Percentiles rank a stretch among this genome's conserved stretches.
Conservation (phyloP, 2,329 filamentous ascomycete genomes). For the Cyphellophora attinorum region DNA sequence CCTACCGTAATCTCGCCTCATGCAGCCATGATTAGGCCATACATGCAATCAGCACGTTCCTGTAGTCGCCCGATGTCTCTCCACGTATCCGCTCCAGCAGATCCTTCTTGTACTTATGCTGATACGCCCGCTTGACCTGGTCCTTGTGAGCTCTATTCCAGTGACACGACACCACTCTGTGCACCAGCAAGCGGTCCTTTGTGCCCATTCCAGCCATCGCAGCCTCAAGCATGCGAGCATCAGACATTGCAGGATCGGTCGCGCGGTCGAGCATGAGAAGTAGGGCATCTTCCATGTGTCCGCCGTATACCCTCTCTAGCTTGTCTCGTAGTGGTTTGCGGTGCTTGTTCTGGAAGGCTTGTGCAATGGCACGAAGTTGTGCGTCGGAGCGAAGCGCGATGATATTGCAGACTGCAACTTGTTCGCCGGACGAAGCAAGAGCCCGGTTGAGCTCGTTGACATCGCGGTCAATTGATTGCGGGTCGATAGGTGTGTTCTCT, state of each 20-base stretch:
- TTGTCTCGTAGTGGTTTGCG: constrained; percentile 60
- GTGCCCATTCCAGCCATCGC: constrained; percentile 82
- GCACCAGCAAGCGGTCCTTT: constrained; percentile 69
- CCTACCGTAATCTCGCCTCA: no score
- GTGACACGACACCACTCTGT: constrained; percentile 69
- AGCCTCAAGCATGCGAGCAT: constrained; percentile 73
- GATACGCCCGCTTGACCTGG: constrained; percentile 70
- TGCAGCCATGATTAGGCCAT: constrained; percentile 27
- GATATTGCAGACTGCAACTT: constrained; percentile 69
- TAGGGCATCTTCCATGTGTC: constrained; percentile 83
- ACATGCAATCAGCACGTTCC: constrained; percentile 62
- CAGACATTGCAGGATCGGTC: constrained; percentile 71
- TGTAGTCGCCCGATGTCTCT: constrained; percentile 80
- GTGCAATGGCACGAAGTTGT: constrained; percentile 72
- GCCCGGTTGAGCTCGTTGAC: constrained; percentile 68
- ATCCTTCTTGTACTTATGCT: constrained; percentile 58
- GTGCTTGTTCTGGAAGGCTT: constrained; percentile 66
- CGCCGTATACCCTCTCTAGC: constrained; percentile 74
- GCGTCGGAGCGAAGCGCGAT: constrained; percentile 66
- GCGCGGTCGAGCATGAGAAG: constrained; percentile 70
- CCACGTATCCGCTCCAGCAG: constrained; percentile 62
- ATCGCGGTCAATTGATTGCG: constrained; percentile 64
- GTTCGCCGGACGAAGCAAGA: constrained; percentile 64
- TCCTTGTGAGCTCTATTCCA: constrained; percentile 70
- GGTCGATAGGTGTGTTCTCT: constrained; percentile 64